A percentile compares a stretch with the other conserved stretches of the same genome.
These are phyloP conservation scores for Ophiostoma sp. DNA, from an alignment of 2,329 filamentous ascomycete species.

Conservation along the genomic window DNA sequence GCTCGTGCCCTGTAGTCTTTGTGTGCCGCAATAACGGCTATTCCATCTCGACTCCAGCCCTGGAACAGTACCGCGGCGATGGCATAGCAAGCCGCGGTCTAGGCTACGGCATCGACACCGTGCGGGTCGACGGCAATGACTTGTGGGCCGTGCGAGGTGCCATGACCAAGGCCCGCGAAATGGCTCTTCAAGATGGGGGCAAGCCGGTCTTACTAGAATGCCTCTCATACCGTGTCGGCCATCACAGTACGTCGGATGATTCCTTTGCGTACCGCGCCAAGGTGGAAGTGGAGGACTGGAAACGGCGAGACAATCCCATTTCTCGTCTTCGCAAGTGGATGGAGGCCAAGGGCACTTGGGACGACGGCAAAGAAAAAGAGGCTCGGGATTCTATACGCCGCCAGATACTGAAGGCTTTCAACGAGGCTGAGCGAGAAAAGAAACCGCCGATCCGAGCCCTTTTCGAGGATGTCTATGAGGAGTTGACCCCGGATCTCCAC, in stretches of 20 bases:
- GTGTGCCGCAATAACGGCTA: conserved; percentile 81
- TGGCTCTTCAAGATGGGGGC: conserved; percentile 75
- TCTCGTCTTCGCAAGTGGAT: conserved; percentile 58
- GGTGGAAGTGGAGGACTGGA: conserved; percentile 89
- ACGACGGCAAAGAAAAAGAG: conserved; percentile 69
- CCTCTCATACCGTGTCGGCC: conserved; percentile 93
- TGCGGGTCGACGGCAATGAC: conserved; percentile 77
- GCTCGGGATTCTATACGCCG: conserved; percentile 34
- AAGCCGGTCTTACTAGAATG: conserved; percentile 84
- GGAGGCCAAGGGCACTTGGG: conserved; percentile 76
- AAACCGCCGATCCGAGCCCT: conserved; percentile 65
- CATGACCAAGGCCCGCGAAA: conserved; percentile 63
- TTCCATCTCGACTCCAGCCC: conserved; percentile 70
- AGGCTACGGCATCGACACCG: conserved; percentile 79
- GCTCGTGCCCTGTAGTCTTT: conserved; percentile 69
- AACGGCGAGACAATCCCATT: conserved; percentile 42
- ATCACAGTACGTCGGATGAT: conserved; percentile 95
- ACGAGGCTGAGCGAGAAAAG: conserved; percentile 74
- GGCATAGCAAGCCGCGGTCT: conserved; percentile 72
- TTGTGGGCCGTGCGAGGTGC: conserved; percentile 71
- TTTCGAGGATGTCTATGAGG: conserved; percentile 88
- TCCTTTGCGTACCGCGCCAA: conserved; percentile 91
- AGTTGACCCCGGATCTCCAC: conserved; percentile 57
- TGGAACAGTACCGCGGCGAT: conserved; percentile 77
- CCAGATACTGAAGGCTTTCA: conserved; percentile 77